A percentile compares a stretch with the other conserved stretches of the same genome.
Evolutionary conservation across 345 rosid species (phyloP).

Genomic region (Cardiospermum halicacabum): DNA sequence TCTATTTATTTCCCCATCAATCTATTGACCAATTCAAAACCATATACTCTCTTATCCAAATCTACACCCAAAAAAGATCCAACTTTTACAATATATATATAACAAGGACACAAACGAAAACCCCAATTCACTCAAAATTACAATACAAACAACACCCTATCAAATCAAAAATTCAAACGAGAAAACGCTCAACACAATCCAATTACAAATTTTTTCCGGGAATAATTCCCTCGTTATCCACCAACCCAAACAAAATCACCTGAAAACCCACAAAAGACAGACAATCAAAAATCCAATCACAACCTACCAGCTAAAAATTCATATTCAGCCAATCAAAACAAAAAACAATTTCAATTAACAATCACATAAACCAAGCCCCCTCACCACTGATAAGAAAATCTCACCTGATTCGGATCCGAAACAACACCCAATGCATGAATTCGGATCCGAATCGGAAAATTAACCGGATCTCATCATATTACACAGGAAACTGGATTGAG

Average conservation of each 20-base stretch:
- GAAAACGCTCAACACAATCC: slow-evolving; percentile 4
- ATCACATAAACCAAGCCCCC: background rate
- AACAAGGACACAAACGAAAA: background rate
- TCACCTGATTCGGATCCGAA: slow-evolving; percentile 8
- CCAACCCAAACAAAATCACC: slow-evolving; percentile 24
- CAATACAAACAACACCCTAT: slow-evolving; percentile 17
- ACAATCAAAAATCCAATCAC: background rate
- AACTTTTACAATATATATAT: background rate
- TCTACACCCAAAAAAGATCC: slow-evolving; percentile 14
- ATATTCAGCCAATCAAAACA: background rate
- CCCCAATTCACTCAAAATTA: slow-evolving; percentile 10
- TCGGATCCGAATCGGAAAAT: slow-evolving; percentile 25
- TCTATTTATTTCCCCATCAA: slow-evolving; percentile 29
- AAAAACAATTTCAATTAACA: slow-evolving; percentile 2
- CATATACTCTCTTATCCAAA: slow-evolving; percentile 7
- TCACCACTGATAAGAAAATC: background rate
- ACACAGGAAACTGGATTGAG: background rate
- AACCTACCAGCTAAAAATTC: background rate
- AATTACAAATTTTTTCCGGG: slow-evolving; percentile 19
- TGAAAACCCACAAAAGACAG: slow-evolving; percentile 3
- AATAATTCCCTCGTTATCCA: slow-evolving; percentile 11
- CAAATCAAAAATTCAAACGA: too few relatives aligned
- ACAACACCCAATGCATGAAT: background rate
- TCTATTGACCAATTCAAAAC: slow-evolving; percentile 22
- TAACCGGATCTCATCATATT: slow-evolving; percentile 23